These are phyloP conservation scores for Penicillium sp. DNA, from an alignment of 2,329 filamentous ascomycete genomes.

Conservation along the genomic window DNA sequence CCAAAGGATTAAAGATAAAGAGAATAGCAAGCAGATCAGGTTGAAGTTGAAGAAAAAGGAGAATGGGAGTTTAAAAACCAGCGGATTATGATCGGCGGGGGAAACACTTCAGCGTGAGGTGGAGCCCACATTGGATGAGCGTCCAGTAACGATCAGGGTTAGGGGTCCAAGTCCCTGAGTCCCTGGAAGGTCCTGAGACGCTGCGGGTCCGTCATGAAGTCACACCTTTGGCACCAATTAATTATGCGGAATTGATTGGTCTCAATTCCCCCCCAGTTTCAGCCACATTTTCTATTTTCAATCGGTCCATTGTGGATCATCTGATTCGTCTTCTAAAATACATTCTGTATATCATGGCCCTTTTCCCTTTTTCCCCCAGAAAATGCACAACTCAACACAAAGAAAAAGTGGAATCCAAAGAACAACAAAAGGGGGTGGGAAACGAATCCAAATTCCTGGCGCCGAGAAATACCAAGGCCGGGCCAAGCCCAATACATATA, in stretches of 20 bases:
- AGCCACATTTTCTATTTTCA: slow-evolving; percentile 4
- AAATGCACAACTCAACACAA: background rate
- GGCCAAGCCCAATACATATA: slow-evolving; percentile 38
- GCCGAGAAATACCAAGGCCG: slow-evolving; percentile 37
- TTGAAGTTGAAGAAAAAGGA: slow-evolving; percentile 14
- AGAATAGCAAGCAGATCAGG: slow-evolving; percentile 7
- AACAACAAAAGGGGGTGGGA: background rate
- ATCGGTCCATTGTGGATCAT: background rate
- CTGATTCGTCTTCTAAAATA: slow-evolving; percentile 19
- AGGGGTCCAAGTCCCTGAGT: background rate
- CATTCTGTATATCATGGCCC: slow-evolving; percentile 10
- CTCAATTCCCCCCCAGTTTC: background rate
- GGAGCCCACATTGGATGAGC: background rate
- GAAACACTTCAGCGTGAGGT: background rate
- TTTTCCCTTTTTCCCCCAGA: background rate
- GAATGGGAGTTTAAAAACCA: slow-evolving; percentile 1
- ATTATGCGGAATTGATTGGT: background rate
- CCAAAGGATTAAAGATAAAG: slow-evolving; percentile 3
- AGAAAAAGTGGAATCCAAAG: background rate
- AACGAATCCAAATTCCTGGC: slow-evolving; percentile 30
- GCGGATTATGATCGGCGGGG: slow-evolving; percentile 11
- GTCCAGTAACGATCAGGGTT: background rate
- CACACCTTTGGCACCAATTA: background rate
- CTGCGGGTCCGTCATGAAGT: slow-evolving; percentile 1
- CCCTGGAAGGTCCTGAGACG: background rate